Evolutionary conservation across 2,329 filamentous ascomycete species (phyloP), one percentile per base, ranked within the genome.

Genomic region (Coniochaeta sp.): DNA sequence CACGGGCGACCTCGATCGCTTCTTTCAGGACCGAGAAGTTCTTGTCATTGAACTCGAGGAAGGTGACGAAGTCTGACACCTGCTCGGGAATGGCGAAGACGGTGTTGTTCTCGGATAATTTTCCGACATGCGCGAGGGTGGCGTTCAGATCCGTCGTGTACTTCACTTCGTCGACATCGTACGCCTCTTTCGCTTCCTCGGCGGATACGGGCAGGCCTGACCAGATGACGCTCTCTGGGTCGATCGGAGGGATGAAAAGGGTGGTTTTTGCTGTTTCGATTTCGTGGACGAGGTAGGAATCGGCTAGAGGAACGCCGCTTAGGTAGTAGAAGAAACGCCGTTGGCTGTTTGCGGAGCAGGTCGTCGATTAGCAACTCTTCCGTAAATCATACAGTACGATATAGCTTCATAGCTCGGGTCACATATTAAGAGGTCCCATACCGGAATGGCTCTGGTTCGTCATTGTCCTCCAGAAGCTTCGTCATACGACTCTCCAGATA

Each of bases 261-360:
- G 88, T 96, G 44, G 93, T 84, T 67, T 86, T 85, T 65, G 86
- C 82, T 55, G 84, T 81, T 54, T 83, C 79, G 61, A 96, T 88
- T 65, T 96, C 88, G 78, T 97, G 96, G 60, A 88, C 83, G 62
- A 91, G 83, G 71, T 88, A 87, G 68, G 89, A 89, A 74, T 97
- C 92, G 61, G 93, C 84, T 32, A 96, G 81, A 63, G 87, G 82
- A 70, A 80, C 96, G 67, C 95, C 95, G 26, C 91, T 93, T 52
- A 98, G 81, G 75, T 99, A 99, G 83, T 90, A 97, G 78, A 99
- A 99, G 73, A 87, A 90, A 59, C 95, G 88, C 64, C 93, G 90
- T 76, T 97, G 93, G 65, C 91, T 92, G 60, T 52, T 52, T 17
- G 24, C 47, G 22, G 12, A n/a, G 34, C n/a, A 26, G 22, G 34